Percentiles rank a stretch among this genome's conserved stretches.
phyloP scores from a whole-genome alignment of 345 rosid species.

The Lepidium didymum region DNA sequence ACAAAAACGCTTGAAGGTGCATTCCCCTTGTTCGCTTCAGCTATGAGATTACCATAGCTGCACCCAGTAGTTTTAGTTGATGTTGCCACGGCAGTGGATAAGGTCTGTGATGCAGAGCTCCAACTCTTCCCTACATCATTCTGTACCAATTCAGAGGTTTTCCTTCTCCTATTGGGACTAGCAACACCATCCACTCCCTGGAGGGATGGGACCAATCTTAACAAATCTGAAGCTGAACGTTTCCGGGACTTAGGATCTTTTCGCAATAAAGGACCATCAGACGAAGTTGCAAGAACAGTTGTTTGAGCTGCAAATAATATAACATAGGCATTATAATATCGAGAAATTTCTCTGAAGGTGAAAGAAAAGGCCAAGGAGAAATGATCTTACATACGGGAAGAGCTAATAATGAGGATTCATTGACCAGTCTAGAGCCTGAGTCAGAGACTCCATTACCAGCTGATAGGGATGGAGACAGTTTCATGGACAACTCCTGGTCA shows the following conservation, averaged over 20 bases:
- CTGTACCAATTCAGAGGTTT: constrained; percentile 32
- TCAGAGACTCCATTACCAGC: constrained; percentile 37
- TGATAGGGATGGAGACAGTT: constrained; percentile 55
- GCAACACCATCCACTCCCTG: constrained; percentile 40
- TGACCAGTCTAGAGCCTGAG: constrained; percentile 37
- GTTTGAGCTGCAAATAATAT: constrained; percentile 44
- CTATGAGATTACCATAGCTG: constrained; percentile 73
- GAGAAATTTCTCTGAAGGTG: neutral
- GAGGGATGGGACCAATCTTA: constrained; percentile 76
- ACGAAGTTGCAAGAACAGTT: constrained; percentile 35
- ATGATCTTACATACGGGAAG: constrained; percentile 77
- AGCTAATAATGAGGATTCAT: constrained; percentile 49
- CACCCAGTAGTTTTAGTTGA: constrained; percentile 42
- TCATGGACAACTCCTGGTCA: constrained; percentile 62
- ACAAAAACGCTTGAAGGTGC: constrained; percentile 74
- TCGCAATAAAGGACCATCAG: constrained; percentile 39
- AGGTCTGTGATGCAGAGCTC: constrained; percentile 36
- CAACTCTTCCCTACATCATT: constrained; percentile 24
- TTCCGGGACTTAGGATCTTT: constrained; percentile 50
- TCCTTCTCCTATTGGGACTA: constrained; percentile 48
- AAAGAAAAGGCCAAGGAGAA: constrained; percentile 19
- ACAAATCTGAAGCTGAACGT: constrained; percentile 59
- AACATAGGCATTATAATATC: neutral
- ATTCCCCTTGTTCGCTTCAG: constrained; percentile 95
- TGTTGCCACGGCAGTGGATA: constrained; percentile 35